Conservation (phyloP, 768 basidiomycete species). For the Tephrocybe sp. region DNA sequence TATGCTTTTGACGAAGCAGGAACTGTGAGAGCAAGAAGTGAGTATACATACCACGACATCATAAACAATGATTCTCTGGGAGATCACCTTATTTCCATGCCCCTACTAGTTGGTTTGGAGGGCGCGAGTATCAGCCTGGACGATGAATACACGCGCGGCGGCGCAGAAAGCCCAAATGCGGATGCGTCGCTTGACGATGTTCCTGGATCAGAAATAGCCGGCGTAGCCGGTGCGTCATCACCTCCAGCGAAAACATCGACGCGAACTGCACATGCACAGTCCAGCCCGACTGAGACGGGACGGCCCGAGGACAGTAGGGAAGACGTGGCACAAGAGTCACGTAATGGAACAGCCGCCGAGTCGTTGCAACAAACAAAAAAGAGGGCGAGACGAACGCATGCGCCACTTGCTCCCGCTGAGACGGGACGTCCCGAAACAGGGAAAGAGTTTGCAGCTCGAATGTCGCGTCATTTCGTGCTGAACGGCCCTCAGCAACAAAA, state of each 20-base stretch:
- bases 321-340: too few species aligned
- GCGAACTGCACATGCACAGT: too few species aligned
- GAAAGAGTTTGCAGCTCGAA: not conserved
- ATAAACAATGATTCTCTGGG: not conserved
- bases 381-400: not conserved
- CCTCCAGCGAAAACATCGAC: too few species aligned
- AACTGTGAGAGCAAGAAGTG: slow-evolving; percentile 11
- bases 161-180: too few species aligned
- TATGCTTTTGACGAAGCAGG: slow-evolving; percentile 15
- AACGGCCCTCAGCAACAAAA: slow-evolving; percentile 4
- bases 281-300: too few species aligned
- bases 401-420: not conserved
- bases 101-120: slow-evolving; percentile 15
- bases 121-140: not conserved
- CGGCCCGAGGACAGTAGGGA: too few species aligned
- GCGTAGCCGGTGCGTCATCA: too few species aligned
- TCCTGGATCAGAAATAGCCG: too few species aligned
- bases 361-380: too few species aligned
- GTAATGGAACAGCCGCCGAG: too few species aligned
- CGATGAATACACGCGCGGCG: not conserved
- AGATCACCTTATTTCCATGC: slow-evolving; percentile 6
- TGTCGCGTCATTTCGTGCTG: not conserved
- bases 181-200: too few species aligned
- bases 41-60: slow-evolving; percentile 15
- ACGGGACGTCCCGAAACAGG: not conserved